These are phyloP conservation scores for Globomyces pollinis-pini DNA, from an alignment of 192 early-diverging fungal genomes.

Conservation along the genomic window DNA sequence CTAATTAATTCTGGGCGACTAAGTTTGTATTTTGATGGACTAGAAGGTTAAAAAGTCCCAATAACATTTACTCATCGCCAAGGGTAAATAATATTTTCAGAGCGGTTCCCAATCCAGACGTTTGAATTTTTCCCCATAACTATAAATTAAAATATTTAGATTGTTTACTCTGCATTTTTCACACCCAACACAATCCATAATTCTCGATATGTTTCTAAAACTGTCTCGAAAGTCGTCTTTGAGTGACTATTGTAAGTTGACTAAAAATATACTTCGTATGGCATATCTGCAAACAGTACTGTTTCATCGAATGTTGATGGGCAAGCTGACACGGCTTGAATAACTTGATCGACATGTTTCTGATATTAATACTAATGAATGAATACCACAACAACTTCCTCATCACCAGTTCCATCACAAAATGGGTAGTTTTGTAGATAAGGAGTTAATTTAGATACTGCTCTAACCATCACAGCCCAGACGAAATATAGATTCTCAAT, in stretches of 20 bases:
- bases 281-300: slow-evolving; percentile 69
- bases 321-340: slow-evolving; percentile 49
- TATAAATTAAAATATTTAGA: too few species aligned
- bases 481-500: slow-evolving; percentile 95
- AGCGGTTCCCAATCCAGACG: slow-evolving; percentile 89
- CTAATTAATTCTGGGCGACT: background rate
- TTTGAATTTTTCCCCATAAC: slow-evolving; percentile 98
- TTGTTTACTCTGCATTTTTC: slow-evolving; percentile 97
- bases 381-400: slow-evolving; percentile 8
- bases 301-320: slow-evolving; percentile 87
- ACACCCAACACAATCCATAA: slow-evolving; percentile 99
- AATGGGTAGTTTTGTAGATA: slow-evolving; percentile 72
- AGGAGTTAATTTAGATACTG: slow-evolving; percentile 71
- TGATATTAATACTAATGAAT: background rate
- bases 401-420: slow-evolving; percentile 47
- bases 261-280: slow-evolving; percentile 7
- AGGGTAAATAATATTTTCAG: slow-evolving; percentile 93
- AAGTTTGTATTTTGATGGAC: slow-evolving; percentile 3
- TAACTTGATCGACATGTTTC: slow-evolving; percentile 43
- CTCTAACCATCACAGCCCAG: slow-evolving; percentile 77
- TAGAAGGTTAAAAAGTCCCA: too few species aligned
- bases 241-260: slow-evolving; percentile 43
- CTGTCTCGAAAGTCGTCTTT: slow-evolving; percentile 82
- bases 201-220: slow-evolving; percentile 92
- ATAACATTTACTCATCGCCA: slow-evolving; percentile 29